Percentiles rank a stretch among this genome's conserved stretches.
These are phyloP conservation scores for Hygrophoropsis aurantiaca DNA, from an alignment of 768 basidiomycete species.

Conservation along the genomic window DNA sequence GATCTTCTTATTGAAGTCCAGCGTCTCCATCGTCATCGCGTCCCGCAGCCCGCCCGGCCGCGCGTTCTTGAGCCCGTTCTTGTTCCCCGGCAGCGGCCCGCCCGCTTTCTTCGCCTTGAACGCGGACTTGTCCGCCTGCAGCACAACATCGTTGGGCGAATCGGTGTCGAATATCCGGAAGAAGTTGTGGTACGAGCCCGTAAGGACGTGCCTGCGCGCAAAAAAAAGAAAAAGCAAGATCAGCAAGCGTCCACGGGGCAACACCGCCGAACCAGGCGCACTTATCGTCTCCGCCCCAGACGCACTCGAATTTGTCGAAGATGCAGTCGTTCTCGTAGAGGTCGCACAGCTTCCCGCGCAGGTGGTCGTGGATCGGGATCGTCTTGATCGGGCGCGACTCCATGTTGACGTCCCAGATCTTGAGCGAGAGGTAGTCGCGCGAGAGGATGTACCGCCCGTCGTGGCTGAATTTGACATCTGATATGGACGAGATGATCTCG, in stretches of 20 bases:
- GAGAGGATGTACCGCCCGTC: constrained; percentile 97
- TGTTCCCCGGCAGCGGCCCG: constrained; percentile 72
- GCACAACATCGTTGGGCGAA: constrained; percentile 80
- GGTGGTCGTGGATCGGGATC: constrained; percentile 97
- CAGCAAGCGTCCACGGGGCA: not conserved
- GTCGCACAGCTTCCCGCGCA: constrained; percentile 96
- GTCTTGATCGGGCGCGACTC: constrained; percentile 95
- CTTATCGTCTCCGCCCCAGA: constrained; percentile 96
- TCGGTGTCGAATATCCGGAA: constrained; percentile 99
- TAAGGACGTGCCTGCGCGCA: constrained; percentile 79
- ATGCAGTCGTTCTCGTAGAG: constrained; percentile 99
- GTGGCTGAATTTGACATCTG: constrained; percentile 98
- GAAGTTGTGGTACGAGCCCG: constrained; percentile 99
- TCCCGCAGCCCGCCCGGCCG: constrained; percentile 72
- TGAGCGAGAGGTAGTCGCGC: constrained; percentile 94
- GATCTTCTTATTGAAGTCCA: constrained; percentile 98
- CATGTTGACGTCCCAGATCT: constrained; percentile 99
- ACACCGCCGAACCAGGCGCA: constrained; percentile 41
- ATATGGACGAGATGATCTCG: constrained; percentile 99
- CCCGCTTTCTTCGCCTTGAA: constrained; percentile 99
- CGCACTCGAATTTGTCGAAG: constrained; percentile 99
- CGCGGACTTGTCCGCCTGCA: constrained; percentile 98
- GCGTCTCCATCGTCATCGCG: constrained; percentile 80
- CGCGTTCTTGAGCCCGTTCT: constrained; percentile 73
- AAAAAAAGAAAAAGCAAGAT: too few relatives aligned